These are phyloP conservation scores for Candida tibetensis DNA, from an alignment of 805 yeast genomes.

Conservation along the genomic window DNA sequence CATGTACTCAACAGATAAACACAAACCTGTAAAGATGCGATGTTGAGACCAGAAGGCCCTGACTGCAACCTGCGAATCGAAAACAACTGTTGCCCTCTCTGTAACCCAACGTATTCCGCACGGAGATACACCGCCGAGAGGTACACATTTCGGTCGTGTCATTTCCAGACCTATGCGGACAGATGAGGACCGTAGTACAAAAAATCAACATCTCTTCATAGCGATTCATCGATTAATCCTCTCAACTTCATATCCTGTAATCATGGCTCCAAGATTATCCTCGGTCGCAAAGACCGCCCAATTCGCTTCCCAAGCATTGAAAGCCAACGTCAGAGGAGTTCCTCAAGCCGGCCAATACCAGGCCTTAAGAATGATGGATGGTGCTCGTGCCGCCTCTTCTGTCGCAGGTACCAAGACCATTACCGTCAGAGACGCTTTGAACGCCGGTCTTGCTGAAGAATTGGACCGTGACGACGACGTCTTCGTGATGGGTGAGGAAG, in stretches of 20 bases:
- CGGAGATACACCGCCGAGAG: conserved; percentile 19
- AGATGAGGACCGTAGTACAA: conserved; percentile 1
- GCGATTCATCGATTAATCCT: conserved; percentile 2
- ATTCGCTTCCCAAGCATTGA: conserved; percentile 36
- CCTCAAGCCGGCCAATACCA: conserved; percentile 33
- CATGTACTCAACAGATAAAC: too few species aligned
- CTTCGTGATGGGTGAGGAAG: conserved; percentile 97
- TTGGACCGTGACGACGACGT: conserved; percentile 93
- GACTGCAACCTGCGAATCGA: too few species aligned
- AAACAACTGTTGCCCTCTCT: too few species aligned
- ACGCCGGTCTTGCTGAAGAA: conserved; percentile 94
- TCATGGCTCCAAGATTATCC: conserved; percentile 29
- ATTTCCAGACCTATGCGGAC: not conserved
- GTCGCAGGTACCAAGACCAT: conserved; percentile 55
- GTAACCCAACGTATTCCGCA: not conserved
- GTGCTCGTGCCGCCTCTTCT: conserved; percentile 38
- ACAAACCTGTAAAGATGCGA: too few species aligned
- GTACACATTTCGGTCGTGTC: not conserved
- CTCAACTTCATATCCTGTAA: too few species aligned
- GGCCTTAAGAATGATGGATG: conserved; percentile 33
- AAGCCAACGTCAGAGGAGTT: conserved; percentile 20
- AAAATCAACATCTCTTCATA: conserved; percentile 1
- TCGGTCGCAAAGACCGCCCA: conserved; percentile 45
- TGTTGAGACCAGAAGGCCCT: too few species aligned
- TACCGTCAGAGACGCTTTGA: conserved; percentile 96